Evolutionary conservation across 441 rosid species (phyloP).

Genomic region (Brassica balearica): DNA sequence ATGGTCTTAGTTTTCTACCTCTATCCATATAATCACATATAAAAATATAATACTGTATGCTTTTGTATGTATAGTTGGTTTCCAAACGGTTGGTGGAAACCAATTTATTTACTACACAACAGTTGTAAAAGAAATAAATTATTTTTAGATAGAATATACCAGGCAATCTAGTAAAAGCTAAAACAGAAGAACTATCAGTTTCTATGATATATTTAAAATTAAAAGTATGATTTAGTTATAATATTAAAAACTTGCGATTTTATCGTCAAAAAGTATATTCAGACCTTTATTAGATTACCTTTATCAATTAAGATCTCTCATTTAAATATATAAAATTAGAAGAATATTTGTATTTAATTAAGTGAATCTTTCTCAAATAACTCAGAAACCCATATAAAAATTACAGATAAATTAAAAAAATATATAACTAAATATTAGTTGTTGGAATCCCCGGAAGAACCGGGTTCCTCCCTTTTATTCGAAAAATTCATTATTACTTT

Average conservation of each 20-base stretch:
- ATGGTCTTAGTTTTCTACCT: not conserved
- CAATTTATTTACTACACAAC: not conserved
- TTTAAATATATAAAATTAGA: too few relatives aligned
- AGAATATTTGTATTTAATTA: too few relatives aligned
- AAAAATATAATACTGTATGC: not conserved
- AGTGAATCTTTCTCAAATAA: not conserved
- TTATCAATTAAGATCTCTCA: too few relatives aligned
- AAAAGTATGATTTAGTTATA: not conserved
- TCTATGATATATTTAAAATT: not conserved
- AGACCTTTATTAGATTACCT: too few relatives aligned
- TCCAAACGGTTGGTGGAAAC: not conserved
- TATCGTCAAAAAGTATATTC: not conserved
- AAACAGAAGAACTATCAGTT: not conserved
- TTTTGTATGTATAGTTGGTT: not conserved
- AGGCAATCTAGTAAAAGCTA: not conserved
- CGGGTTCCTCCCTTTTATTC: too few relatives aligned
- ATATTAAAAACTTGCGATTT: not conserved
- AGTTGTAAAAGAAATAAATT: not conserved
- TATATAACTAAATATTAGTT: too few relatives aligned
- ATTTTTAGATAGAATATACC: conserved; percentile 8
- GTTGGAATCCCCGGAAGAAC: too few relatives aligned
- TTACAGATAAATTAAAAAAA: too few relatives aligned
- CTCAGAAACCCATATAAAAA: too few relatives aligned
- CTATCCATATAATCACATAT: not conserved
- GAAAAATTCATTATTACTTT: too few relatives aligned